Evolutionary conservation across 2,329 filamentous ascomycete genomes (phyloP), one percentile per base, ranked within the genome.

Genomic region (Remersonia thermophila): DNA sequence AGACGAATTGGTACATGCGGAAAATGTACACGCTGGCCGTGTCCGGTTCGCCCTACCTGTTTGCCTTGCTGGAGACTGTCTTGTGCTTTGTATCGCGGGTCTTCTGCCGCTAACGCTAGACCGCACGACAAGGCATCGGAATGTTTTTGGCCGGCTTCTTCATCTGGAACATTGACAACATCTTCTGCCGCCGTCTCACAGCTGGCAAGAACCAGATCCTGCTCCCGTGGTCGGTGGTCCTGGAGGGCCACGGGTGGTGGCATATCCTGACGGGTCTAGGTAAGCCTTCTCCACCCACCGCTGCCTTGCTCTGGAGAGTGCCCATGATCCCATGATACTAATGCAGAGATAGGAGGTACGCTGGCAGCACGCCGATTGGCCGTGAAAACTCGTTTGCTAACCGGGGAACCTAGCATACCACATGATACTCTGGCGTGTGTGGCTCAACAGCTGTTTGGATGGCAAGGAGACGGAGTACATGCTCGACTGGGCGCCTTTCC

Each of bases 381-480:
- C 9, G 20, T 23, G 5, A 9, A 23, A 9, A 23, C 20, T 23
- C 9, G 20, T 23, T 23, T 23, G 20, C 20, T 23, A 23, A 23
- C 9, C 20, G 9, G 9, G 20, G 9, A 23, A 23, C 20, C 27
- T 38, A 54, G 83, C 83, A 12, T 93, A 93, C 56, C 81, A 80
- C 52, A 85, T 89, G 54, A 84, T 93, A 47, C 65, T 76, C 11
- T 93, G 84, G 83, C 80, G 83, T 3, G 76, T 87, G 17, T 89
- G 83, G 79, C 66, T 91, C 13, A 73, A 83, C 28, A 77, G 80
- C 43, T 85, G 82, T 48, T 61, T 91, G 33, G 83, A 86, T 43
- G 73, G 76, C 3, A 68, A 68, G 31, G 80, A 84, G 50, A 71
- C 81, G 29, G 73, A 86, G 51, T 91, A 77, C 51, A 65, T 70